Evolutionary conservation across 2,329 filamentous ascomycete genomes (phyloP).

Genomic region (Fusarium heterosporum): DNA sequence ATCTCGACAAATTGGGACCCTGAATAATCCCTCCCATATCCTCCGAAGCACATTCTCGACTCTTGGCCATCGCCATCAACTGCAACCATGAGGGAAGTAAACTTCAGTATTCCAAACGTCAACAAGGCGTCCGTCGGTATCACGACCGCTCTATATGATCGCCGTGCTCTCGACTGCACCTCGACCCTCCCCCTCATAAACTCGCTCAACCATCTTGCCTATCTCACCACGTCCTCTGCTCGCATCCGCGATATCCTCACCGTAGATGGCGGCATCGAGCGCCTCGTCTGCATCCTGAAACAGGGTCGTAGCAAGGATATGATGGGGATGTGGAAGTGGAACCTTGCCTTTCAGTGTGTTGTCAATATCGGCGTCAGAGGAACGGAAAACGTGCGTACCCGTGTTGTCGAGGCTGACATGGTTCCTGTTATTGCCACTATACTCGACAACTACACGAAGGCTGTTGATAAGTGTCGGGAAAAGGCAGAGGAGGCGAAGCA

Average conservation of each 20-base stretch:
- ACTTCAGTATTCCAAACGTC: conserved; percentile 99
- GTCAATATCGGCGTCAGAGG: conserved; percentile 98
- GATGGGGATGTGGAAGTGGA: conserved; percentile 99
- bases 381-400: conserved; percentile 91
- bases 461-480: conserved; percentile 90
- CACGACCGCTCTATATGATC: conserved; percentile 97
- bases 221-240: conserved; percentile 96
- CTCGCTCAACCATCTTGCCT: conserved; percentile 97
- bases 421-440: conserved; percentile 98
- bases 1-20: conserved; percentile 36
- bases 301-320: conserved; percentile 96
- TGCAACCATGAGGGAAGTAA: conserved; percentile 95
- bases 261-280: conserved; percentile 97
- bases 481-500: conserved; percentile 85
- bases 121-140: conserved; percentile 99
- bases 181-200: conserved; percentile 98
- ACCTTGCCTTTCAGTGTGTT: conserved; percentile 97
- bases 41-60: conserved; percentile 26
- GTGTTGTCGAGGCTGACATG: conserved; percentile 98
- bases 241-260: conserved; percentile 98
- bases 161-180: conserved; percentile 96
- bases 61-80: conserved; percentile 37
- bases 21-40: conserved; percentile 42
- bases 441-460: conserved; percentile 97
- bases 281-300: conserved; percentile 96